These are phyloP conservation scores for Filobasidium floriforme DNA, from an alignment of 768 basidiomycete species.

Conservation along the genomic window DNA sequence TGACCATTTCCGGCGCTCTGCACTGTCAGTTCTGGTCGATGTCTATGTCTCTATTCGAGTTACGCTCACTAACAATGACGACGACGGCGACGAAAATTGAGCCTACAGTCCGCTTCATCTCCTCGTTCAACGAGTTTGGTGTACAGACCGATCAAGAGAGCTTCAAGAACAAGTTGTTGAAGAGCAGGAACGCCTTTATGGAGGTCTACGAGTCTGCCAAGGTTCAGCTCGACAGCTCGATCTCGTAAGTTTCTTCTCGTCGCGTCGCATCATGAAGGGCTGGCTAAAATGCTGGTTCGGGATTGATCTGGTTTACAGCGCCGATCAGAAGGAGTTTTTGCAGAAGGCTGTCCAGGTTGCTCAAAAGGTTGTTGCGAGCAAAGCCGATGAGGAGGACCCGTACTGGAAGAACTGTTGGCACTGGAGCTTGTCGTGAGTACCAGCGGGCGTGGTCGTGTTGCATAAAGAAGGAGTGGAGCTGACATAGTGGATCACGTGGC, in stretches of 20 bases:
- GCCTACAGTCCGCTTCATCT: constrained; percentile 70
- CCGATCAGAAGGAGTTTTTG: constrained; percentile 74
- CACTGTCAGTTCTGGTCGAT: constrained; percentile 52
- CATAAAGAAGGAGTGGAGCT: not conserved
- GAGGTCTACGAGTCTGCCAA: constrained; percentile 95
- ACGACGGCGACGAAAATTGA: not conserved
- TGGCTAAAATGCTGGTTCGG: not conserved
- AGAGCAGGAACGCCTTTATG: constrained; percentile 73
- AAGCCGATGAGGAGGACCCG: constrained; percentile 66
- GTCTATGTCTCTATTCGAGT: not conserved
- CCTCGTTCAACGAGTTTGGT: constrained; percentile 93
- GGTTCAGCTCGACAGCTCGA: constrained; percentile 76
- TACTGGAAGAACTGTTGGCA: constrained; percentile 99
- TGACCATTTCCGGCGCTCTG: constrained; percentile 85
- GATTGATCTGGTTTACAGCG: constrained; percentile 43
- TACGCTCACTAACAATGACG: not conserved
- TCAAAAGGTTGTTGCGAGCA: constrained; percentile 62
- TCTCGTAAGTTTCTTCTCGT: constrained; percentile 60
- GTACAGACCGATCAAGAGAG: constrained; percentile 82
- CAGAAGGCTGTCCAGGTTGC: constrained; percentile 82
- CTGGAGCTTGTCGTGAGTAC: constrained; percentile 72
- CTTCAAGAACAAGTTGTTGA: constrained; percentile 68
- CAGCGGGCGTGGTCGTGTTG: too few relatives aligned
- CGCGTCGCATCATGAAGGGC: not conserved
- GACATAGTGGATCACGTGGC: too few relatives aligned